Base-by-base conservation (phyloP, 78 protist genomes). In the Goniomonas avonlea region DNA sequence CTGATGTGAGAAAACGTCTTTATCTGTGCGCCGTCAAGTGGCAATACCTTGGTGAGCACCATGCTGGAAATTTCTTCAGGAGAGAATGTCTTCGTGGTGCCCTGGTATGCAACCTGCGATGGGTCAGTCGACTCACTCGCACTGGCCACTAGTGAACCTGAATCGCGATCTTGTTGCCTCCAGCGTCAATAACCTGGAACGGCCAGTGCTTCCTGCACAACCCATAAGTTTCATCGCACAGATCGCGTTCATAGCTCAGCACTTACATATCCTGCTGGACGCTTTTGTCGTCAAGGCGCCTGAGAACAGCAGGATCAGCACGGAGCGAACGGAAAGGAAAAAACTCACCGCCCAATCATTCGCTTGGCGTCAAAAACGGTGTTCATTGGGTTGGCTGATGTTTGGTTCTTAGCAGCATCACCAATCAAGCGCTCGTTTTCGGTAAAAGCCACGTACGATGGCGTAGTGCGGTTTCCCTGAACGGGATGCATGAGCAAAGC, bases 11-110 rank as follows among this genome's bases (percentile, higher is more conserved):
- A n/a, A n/a, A n/a, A n/a, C n/a, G n/a, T n/a, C n/a, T n/a, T n/a
- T n/a, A n/a, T n/a, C n/a, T n/a, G n/a, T n/a, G n/a, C n/a, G n/a
- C n/a, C n/a, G n/a, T 94, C 81, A 95, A 95, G 85, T 95, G 92
- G 34, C 96, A 96, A n/a, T n/a, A n/a, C n/a, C n/a, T 90, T 88
- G 0, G 50, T 31, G 60, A 98, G 82, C 23, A 97, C 96, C 99
- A 98, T 95, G 35, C 99, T 93, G 1, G 98, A 91, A 56, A 98
- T 82, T 86, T 97, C 99, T 81, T 98, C 99, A 7, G 93, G 86
- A 1, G 81, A 15, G 60, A 81, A 90, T 1, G 37, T 35, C 79
- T 80, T 76, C 59, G 27, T 47, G 78, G 83, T 89, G 35, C 74
- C 79, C 47, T 38, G 77, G 73, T 80, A 82, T 25, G 32, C 43